These are phyloP conservation scores for Hypsizygus ulmarius DNA, from an alignment of 1,284 basidiomycete genomes.

Conservation along the genomic window DNA sequence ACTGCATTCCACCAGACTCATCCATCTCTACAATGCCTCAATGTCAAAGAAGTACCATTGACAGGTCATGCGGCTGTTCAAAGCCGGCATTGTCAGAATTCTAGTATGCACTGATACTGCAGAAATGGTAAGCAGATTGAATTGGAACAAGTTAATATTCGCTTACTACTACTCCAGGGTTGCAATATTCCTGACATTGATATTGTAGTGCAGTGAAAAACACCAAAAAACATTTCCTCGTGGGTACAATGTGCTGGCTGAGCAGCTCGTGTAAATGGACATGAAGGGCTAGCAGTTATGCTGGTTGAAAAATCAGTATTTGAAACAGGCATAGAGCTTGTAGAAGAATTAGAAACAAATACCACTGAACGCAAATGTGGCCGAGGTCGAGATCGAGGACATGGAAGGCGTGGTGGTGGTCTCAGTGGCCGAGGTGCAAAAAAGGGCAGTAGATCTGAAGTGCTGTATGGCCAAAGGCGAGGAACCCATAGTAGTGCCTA, in stretches of 20 bases:
- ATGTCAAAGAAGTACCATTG: constrained; percentile 13
- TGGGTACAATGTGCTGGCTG: too few species aligned
- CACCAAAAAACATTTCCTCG: too few species aligned
- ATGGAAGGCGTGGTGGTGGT: too few species aligned
- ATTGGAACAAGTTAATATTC: too few species aligned
- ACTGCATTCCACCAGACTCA: constrained; percentile 19
- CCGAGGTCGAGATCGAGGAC: too few species aligned
- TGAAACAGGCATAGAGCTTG: constrained; percentile 15
- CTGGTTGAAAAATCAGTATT: constrained; percentile 27
- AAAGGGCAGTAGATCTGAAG: too few species aligned
- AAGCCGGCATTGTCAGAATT: constrained; percentile 12
- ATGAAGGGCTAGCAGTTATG: constrained; percentile 26
- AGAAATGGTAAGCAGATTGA: constrained; percentile 19
- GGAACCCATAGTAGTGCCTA: neutral
- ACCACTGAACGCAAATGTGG: too few species aligned
- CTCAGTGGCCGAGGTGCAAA: too few species aligned
- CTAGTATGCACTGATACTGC: constrained; percentile 21
- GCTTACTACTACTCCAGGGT: neutral
- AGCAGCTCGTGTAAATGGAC: constrained; percentile 9
- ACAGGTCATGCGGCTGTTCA: constrained; percentile 17
- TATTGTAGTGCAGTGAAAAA: too few species aligned
- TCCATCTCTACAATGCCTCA: constrained; percentile 30
- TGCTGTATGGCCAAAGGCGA: too few species aligned
- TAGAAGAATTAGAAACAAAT: neutral
- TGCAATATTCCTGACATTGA: neutral